These are phyloP conservation scores for Filobasidium uniguttulatum DNA, from an alignment of 1,284 basidiomycete species.

Conservation along the genomic window DNA sequence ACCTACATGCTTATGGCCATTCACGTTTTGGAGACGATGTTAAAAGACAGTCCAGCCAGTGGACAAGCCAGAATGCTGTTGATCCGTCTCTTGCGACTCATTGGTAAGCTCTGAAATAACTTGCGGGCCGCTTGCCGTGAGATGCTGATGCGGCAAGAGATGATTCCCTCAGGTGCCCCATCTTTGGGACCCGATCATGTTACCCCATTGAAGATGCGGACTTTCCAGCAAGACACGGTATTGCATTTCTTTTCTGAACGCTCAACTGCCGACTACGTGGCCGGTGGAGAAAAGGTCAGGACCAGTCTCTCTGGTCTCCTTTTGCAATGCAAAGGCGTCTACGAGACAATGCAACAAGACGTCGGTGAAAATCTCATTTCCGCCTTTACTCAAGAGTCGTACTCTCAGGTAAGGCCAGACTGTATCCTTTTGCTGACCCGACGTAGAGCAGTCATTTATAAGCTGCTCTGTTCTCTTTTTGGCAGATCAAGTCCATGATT, in stretches of 20 bases:
- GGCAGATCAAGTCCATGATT: conserved; percentile 13
- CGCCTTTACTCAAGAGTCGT: conserved; percentile 9
- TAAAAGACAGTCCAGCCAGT: conserved; percentile 11
- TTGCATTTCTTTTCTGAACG: conserved; percentile 15
- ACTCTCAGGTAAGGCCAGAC: conserved; percentile 6
- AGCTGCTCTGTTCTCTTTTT: background rate
- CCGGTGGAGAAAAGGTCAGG: conserved; percentile 10
- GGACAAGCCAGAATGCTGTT: conserved; percentile 13
- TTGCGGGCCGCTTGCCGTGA: no score
- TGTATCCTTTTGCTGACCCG: background rate
- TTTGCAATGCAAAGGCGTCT: conserved; percentile 11
- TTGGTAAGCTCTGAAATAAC: conserved; percentile 5
- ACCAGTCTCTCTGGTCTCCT: conserved; percentile 7
- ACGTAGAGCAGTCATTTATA: no score
- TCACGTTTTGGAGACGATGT: conserved; percentile 4
- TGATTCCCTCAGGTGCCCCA: conserved; percentile 4
- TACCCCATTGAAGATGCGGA: conserved; percentile 13
- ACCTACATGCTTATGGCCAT: conserved; percentile 4
- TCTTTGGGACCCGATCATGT: conserved; percentile 11
- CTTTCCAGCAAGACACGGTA: conserved; percentile 17
- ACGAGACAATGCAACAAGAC: conserved; percentile 12
- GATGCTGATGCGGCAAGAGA: no score
- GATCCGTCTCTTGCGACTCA: conserved; percentile 10
- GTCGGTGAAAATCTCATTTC: conserved; percentile 10
- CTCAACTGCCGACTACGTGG: conserved; percentile 10